phyloP scores from a whole-genome alignment of 345 rosid genomes.

The Citrus hindsii region DNA sequence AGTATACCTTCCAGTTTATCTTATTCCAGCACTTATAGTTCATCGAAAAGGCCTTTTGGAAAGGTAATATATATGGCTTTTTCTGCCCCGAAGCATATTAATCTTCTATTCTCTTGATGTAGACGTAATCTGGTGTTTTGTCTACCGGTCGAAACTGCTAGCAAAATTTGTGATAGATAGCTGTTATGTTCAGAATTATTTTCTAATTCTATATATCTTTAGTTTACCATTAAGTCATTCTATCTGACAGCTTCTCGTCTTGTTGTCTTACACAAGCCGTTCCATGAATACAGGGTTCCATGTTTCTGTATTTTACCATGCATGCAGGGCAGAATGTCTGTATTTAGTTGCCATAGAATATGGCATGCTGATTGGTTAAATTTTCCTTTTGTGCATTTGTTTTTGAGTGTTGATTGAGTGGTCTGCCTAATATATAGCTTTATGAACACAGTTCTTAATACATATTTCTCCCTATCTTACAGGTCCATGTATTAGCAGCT shows the following conservation, averaged over 20 bases:
- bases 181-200: background rate
- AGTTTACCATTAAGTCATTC: background rate
- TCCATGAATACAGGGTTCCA: background rate
- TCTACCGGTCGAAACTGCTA: background rate
- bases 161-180: background rate
- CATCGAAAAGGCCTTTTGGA: conserved; percentile 80
- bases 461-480: background rate
- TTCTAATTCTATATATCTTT: background rate
- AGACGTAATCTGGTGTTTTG: background rate
- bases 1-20: conserved; percentile 89
- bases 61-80: conserved; percentile 41
- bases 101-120: conserved; percentile 2
- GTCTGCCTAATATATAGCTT: background rate
- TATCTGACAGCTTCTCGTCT: background rate
- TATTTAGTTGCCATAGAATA: background rate
- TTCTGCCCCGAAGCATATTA: background rate
- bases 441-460: background rate
- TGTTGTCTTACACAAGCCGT: background rate
- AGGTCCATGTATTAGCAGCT: background rate
- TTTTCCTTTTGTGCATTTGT: background rate
- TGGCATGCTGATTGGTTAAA: background rate
- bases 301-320: background rate
- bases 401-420: background rate
- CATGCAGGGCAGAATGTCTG: background rate
- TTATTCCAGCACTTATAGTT: conserved; percentile 84